Evolutionary conservation across 2,329 filamentous ascomycete species (phyloP).

Genomic region (Neonectria coccinea): DNA sequence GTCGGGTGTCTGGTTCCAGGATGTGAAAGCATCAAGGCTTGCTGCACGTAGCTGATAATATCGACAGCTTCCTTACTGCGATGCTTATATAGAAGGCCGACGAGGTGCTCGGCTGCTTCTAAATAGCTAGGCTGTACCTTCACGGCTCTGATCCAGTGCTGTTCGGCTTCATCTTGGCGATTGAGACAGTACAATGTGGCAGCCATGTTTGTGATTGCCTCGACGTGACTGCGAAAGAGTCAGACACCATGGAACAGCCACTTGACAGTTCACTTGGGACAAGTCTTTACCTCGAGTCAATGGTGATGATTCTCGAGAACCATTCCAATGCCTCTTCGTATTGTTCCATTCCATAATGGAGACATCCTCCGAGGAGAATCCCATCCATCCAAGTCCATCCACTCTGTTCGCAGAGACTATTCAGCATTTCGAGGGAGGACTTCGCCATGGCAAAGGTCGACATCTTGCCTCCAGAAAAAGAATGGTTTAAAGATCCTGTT

Average conservation of each 20-base stretch:
- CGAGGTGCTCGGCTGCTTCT: constrained; percentile 93
- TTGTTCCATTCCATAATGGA: constrained; percentile 89
- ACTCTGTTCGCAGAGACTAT: constrained; percentile 80
- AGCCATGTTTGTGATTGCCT: constrained; percentile 93
- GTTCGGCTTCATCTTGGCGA: constrained; percentile 84
- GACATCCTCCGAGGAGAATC: constrained; percentile 88
- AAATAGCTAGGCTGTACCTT: constrained; percentile 87
- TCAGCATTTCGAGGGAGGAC: constrained; percentile 77
- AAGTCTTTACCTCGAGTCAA: constrained; percentile 66
- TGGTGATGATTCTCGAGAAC: constrained; percentile 73
- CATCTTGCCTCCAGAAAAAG: constrained; percentile 31
- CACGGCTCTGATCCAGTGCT: constrained; percentile 87
- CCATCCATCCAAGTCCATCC: constrained; percentile 93
- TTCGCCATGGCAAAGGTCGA: constrained; percentile 68
- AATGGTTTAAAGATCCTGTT: constrained; percentile 31
- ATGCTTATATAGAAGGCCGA: constrained; percentile 87
- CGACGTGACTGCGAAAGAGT: constrained; percentile 75
- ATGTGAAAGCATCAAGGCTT: constrained; percentile 66
- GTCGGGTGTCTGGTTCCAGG: constrained; percentile 22
- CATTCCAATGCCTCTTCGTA: constrained; percentile 82
- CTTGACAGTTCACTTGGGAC: constrained; percentile 47
- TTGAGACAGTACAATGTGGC: constrained; percentile 88
- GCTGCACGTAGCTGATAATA: constrained; percentile 88
- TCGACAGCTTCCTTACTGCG: constrained; percentile 86
- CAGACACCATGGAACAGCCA: constrained; percentile 46